phyloP scores from a whole-genome alignment of 192 early-diverging fungal species.

The Coemansia sp. region DNA sequence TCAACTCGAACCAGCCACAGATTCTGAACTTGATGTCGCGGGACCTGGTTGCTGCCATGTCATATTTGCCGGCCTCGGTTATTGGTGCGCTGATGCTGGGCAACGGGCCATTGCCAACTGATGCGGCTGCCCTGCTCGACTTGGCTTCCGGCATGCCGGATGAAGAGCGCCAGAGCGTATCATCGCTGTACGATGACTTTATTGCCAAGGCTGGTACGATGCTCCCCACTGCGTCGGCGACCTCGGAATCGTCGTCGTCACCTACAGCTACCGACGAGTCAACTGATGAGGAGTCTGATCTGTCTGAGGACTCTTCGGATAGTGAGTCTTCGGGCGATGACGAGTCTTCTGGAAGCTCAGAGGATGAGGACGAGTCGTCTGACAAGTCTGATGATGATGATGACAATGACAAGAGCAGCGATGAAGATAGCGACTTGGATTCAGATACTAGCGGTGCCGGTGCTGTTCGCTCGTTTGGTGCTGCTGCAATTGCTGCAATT shows the following conservation, averaged over 20 bases:
- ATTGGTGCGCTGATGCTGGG: neutral
- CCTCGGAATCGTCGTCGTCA: no score
- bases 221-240: neutral
- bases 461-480: constrained; percentile 11
- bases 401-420: neutral
- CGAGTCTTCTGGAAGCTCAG: constrained; percentile 1
- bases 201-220: neutral
- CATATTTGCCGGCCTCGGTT: neutral
- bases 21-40: neutral
- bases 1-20: neutral
- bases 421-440: neutral
- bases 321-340: neutral
- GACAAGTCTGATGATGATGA: neutral
- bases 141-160: constrained; percentile 5
- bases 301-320: neutral
- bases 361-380: neutral
- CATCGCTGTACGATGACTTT: neutral
- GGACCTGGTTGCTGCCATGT: neutral
- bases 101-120: neutral
- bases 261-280: neutral
- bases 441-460: constrained; percentile 1
- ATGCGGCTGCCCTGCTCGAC: neutral
- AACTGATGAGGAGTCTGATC: neutral
- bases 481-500: constrained; percentile 19
- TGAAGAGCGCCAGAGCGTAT: neutral